phyloP scores from a whole-genome alignment of 2,329 filamentous ascomycete species.

The Colletotrichum ledebouriae region DNA sequence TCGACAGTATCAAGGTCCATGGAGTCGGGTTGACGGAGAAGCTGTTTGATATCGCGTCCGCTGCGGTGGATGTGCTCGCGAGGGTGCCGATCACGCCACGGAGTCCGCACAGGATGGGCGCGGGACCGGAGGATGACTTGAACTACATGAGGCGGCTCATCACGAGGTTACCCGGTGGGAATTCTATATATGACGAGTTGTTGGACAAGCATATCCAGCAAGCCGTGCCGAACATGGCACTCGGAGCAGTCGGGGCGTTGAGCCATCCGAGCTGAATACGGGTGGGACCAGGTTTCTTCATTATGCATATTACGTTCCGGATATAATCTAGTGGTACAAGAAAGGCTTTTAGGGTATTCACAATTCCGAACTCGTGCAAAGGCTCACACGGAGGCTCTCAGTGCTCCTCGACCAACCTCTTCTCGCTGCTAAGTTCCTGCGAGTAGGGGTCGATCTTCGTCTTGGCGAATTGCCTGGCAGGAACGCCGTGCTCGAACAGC shows the following conservation, averaged over 20 bases:
- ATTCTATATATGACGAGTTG: conserved; percentile 54
- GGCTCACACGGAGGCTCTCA: background rate
- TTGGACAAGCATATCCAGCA: conserved; percentile 57
- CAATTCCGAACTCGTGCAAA: background rate
- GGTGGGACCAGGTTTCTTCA: background rate
- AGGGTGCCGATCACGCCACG: conserved; percentile 53
- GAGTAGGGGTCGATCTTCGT: conserved; percentile 55
- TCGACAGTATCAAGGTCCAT: conserved; percentile 57
- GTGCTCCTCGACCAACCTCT: conserved; percentile 36
- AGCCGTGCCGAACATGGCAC: conserved; percentile 48
- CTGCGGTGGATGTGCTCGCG: conserved; percentile 60
- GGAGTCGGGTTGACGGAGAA: conserved; percentile 63
- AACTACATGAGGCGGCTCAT: conserved; percentile 55
- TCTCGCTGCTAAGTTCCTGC: conserved; percentile 34
- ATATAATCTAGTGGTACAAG: conserved; percentile 27
- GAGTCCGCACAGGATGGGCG: conserved; percentile 46
- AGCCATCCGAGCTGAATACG: background rate
- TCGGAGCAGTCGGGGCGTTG: background rate
- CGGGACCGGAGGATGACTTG: conserved; percentile 54
- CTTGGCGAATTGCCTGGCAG: conserved; percentile 57
- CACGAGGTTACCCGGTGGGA: conserved; percentile 54
- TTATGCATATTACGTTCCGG: conserved; percentile 32
- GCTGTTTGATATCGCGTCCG: conserved; percentile 59
- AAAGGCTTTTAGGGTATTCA: conserved; percentile 22
- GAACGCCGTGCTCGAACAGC: conserved; percentile 55